A percentile compares a stretch with the other conserved stretches of the same genome.
Evolutionary conservation across 257 asterid species (phyloP).

Genomic region (Coffea eugenioides): DNA sequence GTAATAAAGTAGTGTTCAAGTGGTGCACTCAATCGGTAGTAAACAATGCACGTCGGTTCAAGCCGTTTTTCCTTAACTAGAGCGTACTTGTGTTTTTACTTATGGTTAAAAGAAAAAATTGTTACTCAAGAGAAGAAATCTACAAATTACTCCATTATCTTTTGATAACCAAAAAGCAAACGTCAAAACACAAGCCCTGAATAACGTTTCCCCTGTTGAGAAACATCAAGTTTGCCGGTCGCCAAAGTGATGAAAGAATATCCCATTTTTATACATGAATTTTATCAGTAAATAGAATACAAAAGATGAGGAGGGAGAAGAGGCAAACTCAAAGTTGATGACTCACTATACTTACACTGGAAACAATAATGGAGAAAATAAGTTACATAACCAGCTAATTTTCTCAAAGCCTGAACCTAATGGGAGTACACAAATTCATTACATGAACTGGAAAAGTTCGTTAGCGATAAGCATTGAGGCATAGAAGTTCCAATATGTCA

Average conservation of each 20-base stretch:
- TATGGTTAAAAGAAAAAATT: no score
- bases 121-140: no score
- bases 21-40: no score
- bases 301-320: not conserved
- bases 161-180: no score
- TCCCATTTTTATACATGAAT: not conserved
- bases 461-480: not conserved
- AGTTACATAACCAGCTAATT: slow-evolving; percentile 10
- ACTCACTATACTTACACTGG: not conserved
- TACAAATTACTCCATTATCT: no score
- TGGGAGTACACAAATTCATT: not conserved
- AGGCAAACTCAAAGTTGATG: not conserved
- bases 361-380: slow-evolving; percentile 4
- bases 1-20: no score
- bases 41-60: no score
- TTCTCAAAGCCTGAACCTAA: not conserved
- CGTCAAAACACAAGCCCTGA: not conserved
- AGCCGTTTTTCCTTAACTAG: no score
- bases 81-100: no score
- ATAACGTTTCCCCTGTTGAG: not conserved
- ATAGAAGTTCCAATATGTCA: not conserved
- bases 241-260: not conserved
- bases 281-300: not conserved
- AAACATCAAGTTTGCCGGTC: not conserved
- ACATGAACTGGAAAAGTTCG: not conserved